phyloP scores from a whole-genome alignment of 768 basidiomycete species.

The Galerina marginata region DNA sequence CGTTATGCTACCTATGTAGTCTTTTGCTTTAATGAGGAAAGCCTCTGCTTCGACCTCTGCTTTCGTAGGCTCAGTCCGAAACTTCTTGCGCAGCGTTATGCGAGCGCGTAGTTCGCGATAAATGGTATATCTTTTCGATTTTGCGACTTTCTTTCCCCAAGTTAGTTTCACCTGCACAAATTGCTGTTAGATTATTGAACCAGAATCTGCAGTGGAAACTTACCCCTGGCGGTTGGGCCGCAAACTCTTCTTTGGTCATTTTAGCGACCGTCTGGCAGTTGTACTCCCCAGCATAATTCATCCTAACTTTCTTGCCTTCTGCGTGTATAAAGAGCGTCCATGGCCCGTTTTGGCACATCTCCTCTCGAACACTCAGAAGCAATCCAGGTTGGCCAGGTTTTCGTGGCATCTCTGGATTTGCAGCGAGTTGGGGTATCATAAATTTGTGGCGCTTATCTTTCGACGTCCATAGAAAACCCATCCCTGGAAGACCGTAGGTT shows the following conservation, averaged over 20 bases:
- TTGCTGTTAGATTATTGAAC: not conserved
- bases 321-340: conserved; percentile 18
- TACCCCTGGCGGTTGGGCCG: conserved; percentile 2
- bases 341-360: conserved; percentile 13
- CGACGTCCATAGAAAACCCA: conserved; percentile 22
- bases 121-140: conserved; percentile 4
- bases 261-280: conserved; percentile 9
- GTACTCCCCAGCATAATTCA: conserved; percentile 23
- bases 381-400: conserved; percentile 17
- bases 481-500: conserved; percentile 17
- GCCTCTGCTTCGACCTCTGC: conserved; percentile 6
- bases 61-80: conserved; percentile 2
- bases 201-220: not conserved
- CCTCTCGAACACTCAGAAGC: conserved; percentile 19
- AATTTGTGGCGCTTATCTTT: conserved; percentile 11
- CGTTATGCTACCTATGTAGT: conserved; percentile 1
- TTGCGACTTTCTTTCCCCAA: conserved; percentile 13
- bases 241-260: conserved; percentile 17
- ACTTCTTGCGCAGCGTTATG: conserved; percentile 6
- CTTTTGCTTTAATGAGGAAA: conserved; percentile 1
- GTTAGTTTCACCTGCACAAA: conserved; percentile 3
- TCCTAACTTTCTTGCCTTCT: conserved; percentile 6
- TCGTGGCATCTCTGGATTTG: conserved; percentile 21
- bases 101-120: conserved; percentile 15
- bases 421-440: conserved; percentile 12